A percentile compares a stretch with the other conserved stretches of the same genome.
phyloP scores from a whole-genome alignment of 2,329 filamentous ascomycete genomes.

The Colletotrichum scovillei region DNA sequence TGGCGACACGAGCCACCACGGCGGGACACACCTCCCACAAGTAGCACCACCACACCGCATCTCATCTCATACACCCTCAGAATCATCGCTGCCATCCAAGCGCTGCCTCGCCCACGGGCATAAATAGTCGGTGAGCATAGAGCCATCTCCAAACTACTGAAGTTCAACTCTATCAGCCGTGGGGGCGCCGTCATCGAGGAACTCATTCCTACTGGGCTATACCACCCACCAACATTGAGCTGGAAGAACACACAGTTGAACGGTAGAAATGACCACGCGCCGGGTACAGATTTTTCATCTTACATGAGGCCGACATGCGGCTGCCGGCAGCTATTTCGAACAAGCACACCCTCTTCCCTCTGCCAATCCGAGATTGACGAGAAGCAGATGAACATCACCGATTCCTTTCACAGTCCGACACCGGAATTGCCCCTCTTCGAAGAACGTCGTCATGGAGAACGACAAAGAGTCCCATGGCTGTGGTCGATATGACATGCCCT shows the following conservation, averaged over 20 bases:
- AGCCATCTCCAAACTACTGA: neutral
- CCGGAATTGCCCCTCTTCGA: neutral
- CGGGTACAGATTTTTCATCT: neutral
- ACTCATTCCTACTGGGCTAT: neutral
- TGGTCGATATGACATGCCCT: neutral
- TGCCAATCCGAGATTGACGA: neutral
- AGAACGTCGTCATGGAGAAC: neutral
- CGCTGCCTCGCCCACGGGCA: neutral
- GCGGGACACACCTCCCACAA: neutral
- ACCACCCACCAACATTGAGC: neutral
- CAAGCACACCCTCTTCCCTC: neutral
- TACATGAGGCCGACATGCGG: neutral
- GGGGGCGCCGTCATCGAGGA: neutral
- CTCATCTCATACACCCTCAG: neutral
- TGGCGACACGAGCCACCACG: neutral
- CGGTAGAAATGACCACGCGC: neutral
- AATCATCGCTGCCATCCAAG: neutral
- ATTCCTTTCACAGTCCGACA: neutral
- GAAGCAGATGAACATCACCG: neutral
- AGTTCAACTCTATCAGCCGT: neutral
- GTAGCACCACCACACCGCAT: neutral
- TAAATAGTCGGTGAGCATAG: slow-evolving; percentile 24
- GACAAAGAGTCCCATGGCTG: no score
- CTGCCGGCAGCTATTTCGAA: slow-evolving; percentile 9
- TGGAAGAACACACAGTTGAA: neutral